These are phyloP conservation scores for Alternaria brassicae DNA, from an alignment of 2,329 filamentous ascomycete species.

Conservation along the genomic window DNA sequence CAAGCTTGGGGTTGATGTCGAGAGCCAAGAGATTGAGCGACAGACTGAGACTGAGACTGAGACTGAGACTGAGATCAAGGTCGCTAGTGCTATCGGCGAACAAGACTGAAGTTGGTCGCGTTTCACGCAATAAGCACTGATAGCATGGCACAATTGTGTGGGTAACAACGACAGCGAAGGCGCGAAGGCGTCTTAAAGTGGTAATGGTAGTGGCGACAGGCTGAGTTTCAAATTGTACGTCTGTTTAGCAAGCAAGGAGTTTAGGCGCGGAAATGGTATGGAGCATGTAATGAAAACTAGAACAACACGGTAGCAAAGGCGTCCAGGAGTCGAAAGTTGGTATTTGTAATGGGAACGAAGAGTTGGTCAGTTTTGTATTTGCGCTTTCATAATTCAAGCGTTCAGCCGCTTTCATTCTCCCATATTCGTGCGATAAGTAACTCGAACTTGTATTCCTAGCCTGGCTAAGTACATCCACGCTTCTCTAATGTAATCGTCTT, in stretches of 20 bases:
- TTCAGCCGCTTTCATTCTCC: background rate
- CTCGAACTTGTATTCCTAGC: background rate
- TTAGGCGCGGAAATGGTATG: background rate
- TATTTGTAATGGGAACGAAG: background rate
- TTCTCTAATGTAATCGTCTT: constrained; percentile 54
- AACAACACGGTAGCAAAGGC: background rate
- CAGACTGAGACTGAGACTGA: background rate
- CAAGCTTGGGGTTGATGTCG: background rate
- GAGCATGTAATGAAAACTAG: background rate
- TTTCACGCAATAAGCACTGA: background rate
- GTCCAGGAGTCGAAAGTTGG: background rate
- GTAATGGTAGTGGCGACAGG: no score
- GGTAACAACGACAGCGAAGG: background rate
- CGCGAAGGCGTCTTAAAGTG: background rate
- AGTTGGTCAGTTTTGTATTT: background rate
- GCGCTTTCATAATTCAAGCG: background rate
- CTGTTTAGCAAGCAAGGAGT: background rate
- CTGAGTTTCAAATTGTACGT: background rate
- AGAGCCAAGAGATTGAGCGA: background rate
- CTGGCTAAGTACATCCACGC: background rate
- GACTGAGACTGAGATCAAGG: background rate
- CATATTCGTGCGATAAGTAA: background rate
- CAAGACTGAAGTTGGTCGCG: background rate
- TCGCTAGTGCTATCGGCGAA: background rate
- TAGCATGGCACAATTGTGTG: background rate